These are phyloP conservation scores for Candolleomyces aberdarensis DNA, from an alignment of 768 basidiomycete species.

Conservation along the genomic window DNA sequence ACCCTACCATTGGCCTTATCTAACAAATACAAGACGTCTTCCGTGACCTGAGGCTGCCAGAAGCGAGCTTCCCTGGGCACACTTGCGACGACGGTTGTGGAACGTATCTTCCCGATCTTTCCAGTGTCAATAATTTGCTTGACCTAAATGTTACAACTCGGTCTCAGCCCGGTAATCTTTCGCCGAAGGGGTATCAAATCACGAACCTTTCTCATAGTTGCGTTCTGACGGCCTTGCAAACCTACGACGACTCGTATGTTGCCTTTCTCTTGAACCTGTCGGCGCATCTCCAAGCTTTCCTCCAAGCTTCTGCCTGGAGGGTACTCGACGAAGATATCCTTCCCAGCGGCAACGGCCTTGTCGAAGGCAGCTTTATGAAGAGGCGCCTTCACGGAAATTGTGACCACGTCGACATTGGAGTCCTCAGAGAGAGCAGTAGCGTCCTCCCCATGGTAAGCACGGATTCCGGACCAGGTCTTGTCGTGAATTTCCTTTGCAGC, in stretches of 20 bases:
- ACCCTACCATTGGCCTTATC: neutral
- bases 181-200: slow-evolving; percentile 2
- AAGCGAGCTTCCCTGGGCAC: neutral
- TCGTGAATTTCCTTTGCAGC: slow-evolving; percentile 9
- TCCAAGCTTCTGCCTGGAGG: slow-evolving; percentile 28
- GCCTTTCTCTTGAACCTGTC: slow-evolving; percentile 26
- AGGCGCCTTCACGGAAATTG: slow-evolving; percentile 29
- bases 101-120: slow-evolving; percentile 26
- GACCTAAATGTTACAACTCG: slow-evolving; percentile 13
- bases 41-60: neutral
- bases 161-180: slow-evolving; percentile 10
- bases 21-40: neutral
- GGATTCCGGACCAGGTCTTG: slow-evolving; percentile 13
- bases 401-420: slow-evolving; percentile 35
- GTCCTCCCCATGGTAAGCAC: slow-evolving; percentile 29
- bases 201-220: neutral
- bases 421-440: slow-evolving; percentile 29
- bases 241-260: slow-evolving; percentile 30
- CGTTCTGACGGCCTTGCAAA: slow-evolving; percentile 4
- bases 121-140: slow-evolving; percentile 28
- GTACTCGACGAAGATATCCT: slow-evolving; percentile 40
- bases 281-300: slow-evolving; percentile 32
- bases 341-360: slow-evolving; percentile 33
- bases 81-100: slow-evolving; percentile 20
- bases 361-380: slow-evolving; percentile 26